Conservation (phyloP, 2,329 filamentous ascomycete species). For the Curvularia sp. region DNA sequence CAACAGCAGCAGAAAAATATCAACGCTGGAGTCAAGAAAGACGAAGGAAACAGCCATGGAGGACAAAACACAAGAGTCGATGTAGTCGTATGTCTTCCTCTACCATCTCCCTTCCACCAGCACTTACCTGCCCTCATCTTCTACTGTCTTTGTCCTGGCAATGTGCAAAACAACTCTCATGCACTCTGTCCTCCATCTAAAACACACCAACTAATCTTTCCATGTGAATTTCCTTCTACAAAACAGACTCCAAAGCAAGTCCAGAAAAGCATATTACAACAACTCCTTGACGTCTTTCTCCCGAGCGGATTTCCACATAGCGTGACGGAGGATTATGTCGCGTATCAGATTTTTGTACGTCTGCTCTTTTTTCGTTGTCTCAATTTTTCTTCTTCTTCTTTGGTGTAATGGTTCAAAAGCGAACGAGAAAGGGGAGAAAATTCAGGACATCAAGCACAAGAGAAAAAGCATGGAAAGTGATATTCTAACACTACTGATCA, state of each 20-base stretch:
- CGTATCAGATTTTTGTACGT: conserved; percentile 73
- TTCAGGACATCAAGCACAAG: neutral
- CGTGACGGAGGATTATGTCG: conserved; percentile 82
- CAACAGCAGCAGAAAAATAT: neutral
- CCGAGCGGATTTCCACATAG: conserved; percentile 88
- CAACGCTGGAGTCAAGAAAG: neutral
- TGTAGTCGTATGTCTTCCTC: neutral
- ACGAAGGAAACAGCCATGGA: neutral
- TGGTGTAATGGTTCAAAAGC: neutral
- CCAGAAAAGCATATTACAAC: conserved; percentile 37
- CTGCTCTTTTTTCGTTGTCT: neutral
- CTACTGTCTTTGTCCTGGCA: too few relatives aligned
- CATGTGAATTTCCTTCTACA: neutral
- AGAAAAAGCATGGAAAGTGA: neutral
- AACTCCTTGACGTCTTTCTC: conserved; percentile 74
- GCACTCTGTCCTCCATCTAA: too few relatives aligned
- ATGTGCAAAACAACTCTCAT: too few relatives aligned
- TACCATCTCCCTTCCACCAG: neutral
- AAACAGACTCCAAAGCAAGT: conserved; percentile 5
- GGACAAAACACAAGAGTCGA: neutral
- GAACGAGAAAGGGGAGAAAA: too few relatives aligned
- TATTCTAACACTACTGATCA: neutral
- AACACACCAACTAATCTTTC: too few relatives aligned
- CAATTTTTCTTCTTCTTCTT: too few relatives aligned
- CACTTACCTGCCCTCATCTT: too few relatives aligned